phyloP scores from a whole-genome alignment of 2,329 filamentous ascomycete species.

The Diaporthe velutina region DNA sequence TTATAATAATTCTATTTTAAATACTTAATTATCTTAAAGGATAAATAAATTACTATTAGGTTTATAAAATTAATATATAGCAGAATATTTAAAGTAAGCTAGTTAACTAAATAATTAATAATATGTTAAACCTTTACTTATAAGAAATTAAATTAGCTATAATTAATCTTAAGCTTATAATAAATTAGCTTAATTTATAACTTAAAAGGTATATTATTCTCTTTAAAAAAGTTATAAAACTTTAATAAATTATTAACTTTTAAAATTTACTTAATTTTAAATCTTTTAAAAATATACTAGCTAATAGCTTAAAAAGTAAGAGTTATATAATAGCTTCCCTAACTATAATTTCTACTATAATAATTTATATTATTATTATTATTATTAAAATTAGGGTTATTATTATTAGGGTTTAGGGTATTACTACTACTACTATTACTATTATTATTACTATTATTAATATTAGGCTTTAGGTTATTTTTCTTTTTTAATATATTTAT shows the following conservation, averaged over 20 bases:
- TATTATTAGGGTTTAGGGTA: no score
- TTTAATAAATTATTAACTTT: neutral
- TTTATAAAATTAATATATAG: neutral
- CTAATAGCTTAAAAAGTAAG: neutral
- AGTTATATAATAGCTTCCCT: neutral
- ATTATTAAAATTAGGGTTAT: neutral
- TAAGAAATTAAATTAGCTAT: neutral
- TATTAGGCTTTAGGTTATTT: neutral
- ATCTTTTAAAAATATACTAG: neutral
- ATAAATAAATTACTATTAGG: neutral
- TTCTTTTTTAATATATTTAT: neutral
- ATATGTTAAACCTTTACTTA: neutral
- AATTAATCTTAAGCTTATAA: neutral
- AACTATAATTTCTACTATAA: no score
- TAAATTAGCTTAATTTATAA: neutral
- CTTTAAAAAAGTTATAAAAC: neutral
- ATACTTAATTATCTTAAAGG: neutral
- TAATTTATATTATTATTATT: neutral
- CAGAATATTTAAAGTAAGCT: neutral
- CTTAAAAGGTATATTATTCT: neutral
- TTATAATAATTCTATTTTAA: neutral
- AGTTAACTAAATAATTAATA: neutral
- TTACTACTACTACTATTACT: no score
- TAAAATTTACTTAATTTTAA: neutral
- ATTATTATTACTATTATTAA: neutral